Evolutionary conservation across 768 basidiomycete species (phyloP), one percentile per base, ranked within the genome.

Genomic region (Tylopilus sp.): DNA sequence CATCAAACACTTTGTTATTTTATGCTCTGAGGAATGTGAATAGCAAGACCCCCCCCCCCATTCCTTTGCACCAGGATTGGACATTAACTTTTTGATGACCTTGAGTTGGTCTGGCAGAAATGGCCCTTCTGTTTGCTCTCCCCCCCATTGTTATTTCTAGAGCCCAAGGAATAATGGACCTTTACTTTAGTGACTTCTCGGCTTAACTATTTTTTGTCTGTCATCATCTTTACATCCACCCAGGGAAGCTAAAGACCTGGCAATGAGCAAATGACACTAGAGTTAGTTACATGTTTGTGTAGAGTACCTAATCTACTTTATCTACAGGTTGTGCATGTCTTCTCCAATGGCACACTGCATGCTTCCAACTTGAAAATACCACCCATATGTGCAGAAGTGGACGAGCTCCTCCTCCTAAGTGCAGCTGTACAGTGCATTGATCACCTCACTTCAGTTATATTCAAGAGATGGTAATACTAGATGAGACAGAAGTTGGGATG

Each of bases 361-460:
- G 98, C 87, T 64, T 92, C 87, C 63, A 98, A 98, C 54, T 98
- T 88, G 26, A 95, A n/a, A n/a, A n/a, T n/a, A n/a, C n/a, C n/a
- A n/a, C n/a, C n/a, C n/a, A n/a, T n/a, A n/a, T n/a, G n/a, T n/a
- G n/a, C n/a, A n/a, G n/a, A n/a, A n/a, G n/a, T n/a, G n/a, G n/a
- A n/a, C n/a, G n/a, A n/a, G n/a, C n/a, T n/a, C n/a, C n/a, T n/a
- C n/a, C n/a, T n/a, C n/a, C n/a, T n/a, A n/a, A n/a, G n/a, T n/a
- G n/a, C n/a, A n/a, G n/a, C n/a, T n/a, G n/a, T n/a, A n/a, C n/a
- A n/a, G n/a, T n/a, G n/a, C n/a, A n/a, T n/a, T n/a, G n/a, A n/a
- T n/a, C n/a, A n/a, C n/a, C n/a, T n/a, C n/a, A n/a, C n/a, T n/a
- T n/a, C n/a, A n/a, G n/a, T n/a, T n/a, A n/a, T n/a, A n/a, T n/a